Conservation (phyloP, 176 grass and related monocot genomes). For the Elaeis guineensis region DNA sequence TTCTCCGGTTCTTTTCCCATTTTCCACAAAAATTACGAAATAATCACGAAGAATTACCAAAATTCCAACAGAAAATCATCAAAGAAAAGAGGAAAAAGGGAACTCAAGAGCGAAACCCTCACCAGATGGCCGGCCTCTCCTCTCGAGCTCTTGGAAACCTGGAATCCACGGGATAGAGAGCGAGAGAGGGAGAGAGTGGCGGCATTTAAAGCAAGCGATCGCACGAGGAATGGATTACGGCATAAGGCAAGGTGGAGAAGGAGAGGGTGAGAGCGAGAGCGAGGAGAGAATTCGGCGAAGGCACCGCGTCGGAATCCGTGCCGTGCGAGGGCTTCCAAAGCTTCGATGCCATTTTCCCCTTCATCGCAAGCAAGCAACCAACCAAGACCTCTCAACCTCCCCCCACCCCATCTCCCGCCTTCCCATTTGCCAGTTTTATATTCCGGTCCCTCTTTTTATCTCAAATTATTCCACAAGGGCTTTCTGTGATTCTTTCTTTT, state of each 20-base stretch:
- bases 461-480: too few relatives aligned
- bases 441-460: too few relatives aligned
- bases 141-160: conserved; percentile 13
- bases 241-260: conserved; percentile 29
- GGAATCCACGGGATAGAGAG: conserved; percentile 6
- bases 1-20: too few relatives aligned
- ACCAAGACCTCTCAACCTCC: background rate
- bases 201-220: conserved; percentile 23
- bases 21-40: too few relatives aligned
- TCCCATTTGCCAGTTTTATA: background rate
- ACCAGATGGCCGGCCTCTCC: conserved; percentile 37
- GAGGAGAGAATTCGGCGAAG: background rate
- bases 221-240: conserved; percentile 13
- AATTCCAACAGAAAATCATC: background rate
- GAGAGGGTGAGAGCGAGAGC: background rate
- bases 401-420: background rate
- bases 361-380: conserved; percentile 4
- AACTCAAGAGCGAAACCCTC: conserved; percentile 11
- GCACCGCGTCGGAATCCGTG: conserved; percentile 14
- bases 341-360: background rate
- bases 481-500: too few relatives aligned
- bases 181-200: background rate
- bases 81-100: conserved; percentile 1
- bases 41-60: too few relatives aligned
- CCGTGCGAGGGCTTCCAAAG: background rate